Percentiles rank a stretch among this genome's conserved stretches.
These are phyloP conservation scores for Cercospora zeae-maydis DNA, from an alignment of 2,329 filamentous ascomycete genomes.

Conservation along the genomic window DNA sequence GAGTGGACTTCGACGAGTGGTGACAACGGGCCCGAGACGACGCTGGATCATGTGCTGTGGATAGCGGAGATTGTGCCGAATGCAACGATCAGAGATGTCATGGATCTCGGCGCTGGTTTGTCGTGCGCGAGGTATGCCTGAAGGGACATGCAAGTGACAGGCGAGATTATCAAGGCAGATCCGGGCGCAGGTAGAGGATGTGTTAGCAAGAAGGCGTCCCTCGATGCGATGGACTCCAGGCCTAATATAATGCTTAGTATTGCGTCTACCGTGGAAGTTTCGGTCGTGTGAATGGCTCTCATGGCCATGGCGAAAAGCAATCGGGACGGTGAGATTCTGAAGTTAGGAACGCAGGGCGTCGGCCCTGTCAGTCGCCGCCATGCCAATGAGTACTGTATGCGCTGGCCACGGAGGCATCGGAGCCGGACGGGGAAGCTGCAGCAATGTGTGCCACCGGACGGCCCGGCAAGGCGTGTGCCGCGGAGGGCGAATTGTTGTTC, in stretches of 20 bases:
- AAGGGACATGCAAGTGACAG: neutral
- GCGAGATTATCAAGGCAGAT: neutral
- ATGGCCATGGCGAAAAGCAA: no score
- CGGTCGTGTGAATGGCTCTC: no score
- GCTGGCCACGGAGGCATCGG: neutral
- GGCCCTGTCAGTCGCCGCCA: neutral
- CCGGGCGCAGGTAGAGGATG: neutral
- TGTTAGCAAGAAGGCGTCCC: neutral
- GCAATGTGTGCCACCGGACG: neutral
- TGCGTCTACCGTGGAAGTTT: no score
- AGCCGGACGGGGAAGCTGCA: neutral
- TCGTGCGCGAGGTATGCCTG: conserved; percentile 23
- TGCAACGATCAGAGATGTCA: conserved; percentile 21
- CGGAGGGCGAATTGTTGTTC: neutral
- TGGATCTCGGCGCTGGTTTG: conserved; percentile 16
- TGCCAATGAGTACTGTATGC: neutral
- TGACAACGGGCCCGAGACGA: conserved; percentile 20
- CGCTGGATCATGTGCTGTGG: conserved; percentile 24
- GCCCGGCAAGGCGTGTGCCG: neutral
- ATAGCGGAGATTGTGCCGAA: conserved; percentile 24
- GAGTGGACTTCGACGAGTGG: conserved; percentile 23
- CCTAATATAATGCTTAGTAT: neutral
- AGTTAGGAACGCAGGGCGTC: neutral
- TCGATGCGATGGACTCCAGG: neutral
- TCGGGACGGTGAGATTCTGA: no score